Conservation (phyloP, 2,329 filamentous ascomycete species). For the Talaromyces sp. region DNA sequence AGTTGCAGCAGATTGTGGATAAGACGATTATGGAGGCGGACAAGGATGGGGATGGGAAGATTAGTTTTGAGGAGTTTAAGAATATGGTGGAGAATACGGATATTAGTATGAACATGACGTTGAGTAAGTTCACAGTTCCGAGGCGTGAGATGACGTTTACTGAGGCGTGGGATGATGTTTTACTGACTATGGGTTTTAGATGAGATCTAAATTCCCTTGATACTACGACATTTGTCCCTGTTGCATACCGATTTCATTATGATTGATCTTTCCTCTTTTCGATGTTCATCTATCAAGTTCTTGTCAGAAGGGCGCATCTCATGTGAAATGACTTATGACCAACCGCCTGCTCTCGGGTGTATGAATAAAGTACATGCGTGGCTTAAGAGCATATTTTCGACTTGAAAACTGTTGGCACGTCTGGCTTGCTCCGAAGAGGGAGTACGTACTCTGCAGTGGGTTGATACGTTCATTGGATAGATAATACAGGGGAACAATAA, state of each 20-base stretch:
- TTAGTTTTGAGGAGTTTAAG: constrained; percentile 98
- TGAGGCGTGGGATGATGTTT: neutral
- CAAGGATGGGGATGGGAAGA: constrained; percentile 91
- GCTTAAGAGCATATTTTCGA: neutral
- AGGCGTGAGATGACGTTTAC: no score
- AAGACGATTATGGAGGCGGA: constrained; percentile 99
- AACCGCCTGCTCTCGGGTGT: neutral
- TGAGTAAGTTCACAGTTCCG: constrained; percentile 49
- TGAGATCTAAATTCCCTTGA: constrained; percentile 6
- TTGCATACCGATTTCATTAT: neutral
- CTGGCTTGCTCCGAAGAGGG: neutral
- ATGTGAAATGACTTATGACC: constrained; percentile 17
- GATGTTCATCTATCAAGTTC: neutral
- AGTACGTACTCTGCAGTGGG: neutral
- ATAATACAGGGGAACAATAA: neutral
- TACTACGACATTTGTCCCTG: neutral
- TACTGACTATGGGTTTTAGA: neutral
- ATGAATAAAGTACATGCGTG: neutral
- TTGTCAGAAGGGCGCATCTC: neutral
- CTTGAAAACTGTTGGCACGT: neutral
- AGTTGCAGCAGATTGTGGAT: constrained; percentile 97
- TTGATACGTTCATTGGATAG: neutral
- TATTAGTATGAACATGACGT: constrained; percentile 66
- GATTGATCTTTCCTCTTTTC: neutral
- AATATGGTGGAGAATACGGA: constrained; percentile 98